phyloP scores from a whole-genome alignment of 306 rosid genomes.

The Dryas drummondii region DNA sequence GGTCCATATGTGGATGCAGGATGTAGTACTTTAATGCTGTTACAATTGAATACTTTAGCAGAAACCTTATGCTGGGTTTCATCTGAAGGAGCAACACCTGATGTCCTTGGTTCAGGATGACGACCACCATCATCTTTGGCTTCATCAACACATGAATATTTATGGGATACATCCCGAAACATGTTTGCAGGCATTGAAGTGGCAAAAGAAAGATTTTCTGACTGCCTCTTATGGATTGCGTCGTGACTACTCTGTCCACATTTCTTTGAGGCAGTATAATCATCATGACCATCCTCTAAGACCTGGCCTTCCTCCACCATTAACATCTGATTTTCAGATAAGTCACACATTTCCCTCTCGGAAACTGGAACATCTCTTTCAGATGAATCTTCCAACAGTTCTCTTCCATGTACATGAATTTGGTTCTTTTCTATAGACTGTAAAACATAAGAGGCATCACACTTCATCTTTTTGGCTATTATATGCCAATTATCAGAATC shows the following conservation, averaged over 20 bases:
- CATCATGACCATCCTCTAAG: constrained; percentile 26
- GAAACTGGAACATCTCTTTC: constrained; percentile 15
- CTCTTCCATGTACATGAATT: constrained; percentile 30
- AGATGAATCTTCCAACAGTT: constrained; percentile 31
- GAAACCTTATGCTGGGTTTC: constrained; percentile 10
- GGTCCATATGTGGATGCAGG: constrained; percentile 24
- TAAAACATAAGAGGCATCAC: constrained; percentile 20
- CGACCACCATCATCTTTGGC: constrained; percentile 9
- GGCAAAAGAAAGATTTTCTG: constrained; percentile 22
- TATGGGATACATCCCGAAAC: constrained; percentile 4
- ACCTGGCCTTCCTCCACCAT: constrained; percentile 26
- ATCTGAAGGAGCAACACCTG: constrained; percentile 19
- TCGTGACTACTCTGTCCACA: constrained; percentile 17
- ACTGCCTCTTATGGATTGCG: constrained; percentile 29
- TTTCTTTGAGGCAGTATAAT: constrained; percentile 29
- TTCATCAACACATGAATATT: constrained; percentile 5
- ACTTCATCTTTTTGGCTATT: constrained; percentile 40
- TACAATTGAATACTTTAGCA: constrained; percentile 11
- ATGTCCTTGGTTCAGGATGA: constrained; percentile 29
- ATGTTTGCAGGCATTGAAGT: constrained; percentile 15
- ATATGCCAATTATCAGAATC: constrained; percentile 30
- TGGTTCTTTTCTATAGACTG: constrained; percentile 32
- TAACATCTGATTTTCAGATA: constrained; percentile 23
- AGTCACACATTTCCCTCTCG: constrained; percentile 17
- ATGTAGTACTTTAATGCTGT: constrained; percentile 22